A percentile compares a stretch with the other conserved stretches of the same genome.
These are phyloP conservation scores for Pseudocercospora cruenta DNA, from an alignment of 2,329 filamentous ascomycete genomes.

Conservation along the genomic window DNA sequence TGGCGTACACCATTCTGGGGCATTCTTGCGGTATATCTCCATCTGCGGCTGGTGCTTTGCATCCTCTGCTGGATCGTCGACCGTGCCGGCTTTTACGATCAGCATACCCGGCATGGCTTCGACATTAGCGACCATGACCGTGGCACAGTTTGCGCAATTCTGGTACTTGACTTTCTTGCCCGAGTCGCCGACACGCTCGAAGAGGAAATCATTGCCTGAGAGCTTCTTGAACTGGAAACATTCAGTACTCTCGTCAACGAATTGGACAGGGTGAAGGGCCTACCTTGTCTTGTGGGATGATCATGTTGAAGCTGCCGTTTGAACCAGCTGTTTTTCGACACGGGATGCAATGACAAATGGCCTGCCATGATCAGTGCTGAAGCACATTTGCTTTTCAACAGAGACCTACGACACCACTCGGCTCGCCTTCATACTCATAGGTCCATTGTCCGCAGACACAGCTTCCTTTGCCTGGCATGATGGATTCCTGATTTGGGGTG, in stretches of 20 bases:
- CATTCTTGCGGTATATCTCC: slow-evolving; percentile 39
- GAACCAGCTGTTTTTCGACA: slow-evolving; percentile 39
- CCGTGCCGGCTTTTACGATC: slow-evolving; percentile 39
- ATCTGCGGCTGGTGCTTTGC: slow-evolving; percentile 28
- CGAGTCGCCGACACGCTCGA: slow-evolving; percentile 34
- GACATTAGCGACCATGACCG: slow-evolving; percentile 34
- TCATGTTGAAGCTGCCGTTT: slow-evolving; percentile 37
- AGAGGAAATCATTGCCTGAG: slow-evolving; percentile 33
- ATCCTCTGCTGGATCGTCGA: slow-evolving; percentile 35
- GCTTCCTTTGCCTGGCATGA: slow-evolving; percentile 28
- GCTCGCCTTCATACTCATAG: slow-evolving; percentile 40
- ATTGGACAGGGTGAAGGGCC: background rate
- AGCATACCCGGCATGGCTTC: slow-evolving; percentile 32
- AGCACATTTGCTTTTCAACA: background rate
- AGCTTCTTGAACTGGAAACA: slow-evolving; percentile 33
- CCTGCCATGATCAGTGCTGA: slow-evolving; percentile 14
- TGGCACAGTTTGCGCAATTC: slow-evolving; percentile 37
- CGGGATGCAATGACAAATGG: slow-evolving; percentile 38
- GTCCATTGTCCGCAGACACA: slow-evolving; percentile 42
- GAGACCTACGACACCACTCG: slow-evolving; percentile 31
- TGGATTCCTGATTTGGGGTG: background rate
- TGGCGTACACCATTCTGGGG: slow-evolving; percentile 34
- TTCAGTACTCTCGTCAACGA: slow-evolving; percentile 9
- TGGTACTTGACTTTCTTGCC: slow-evolving; percentile 39
- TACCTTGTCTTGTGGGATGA: slow-evolving; percentile 34